These are phyloP conservation scores for Quillaja saponaria DNA, from an alignment of 306 rosid species.

Conservation along the genomic window DNA sequence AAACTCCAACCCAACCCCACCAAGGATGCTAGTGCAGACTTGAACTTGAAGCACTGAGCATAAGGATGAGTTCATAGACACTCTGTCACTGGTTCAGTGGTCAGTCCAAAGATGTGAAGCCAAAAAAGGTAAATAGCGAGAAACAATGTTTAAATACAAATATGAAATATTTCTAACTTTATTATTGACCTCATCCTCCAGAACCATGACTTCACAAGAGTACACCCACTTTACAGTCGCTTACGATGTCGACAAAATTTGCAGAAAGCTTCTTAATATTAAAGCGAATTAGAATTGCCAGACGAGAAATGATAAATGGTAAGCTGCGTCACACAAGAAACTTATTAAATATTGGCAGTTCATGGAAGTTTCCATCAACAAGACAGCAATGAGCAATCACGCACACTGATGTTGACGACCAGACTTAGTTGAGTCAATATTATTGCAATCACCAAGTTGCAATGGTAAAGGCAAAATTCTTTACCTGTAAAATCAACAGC, in stretches of 20 bases:
- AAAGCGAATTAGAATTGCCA: constrained; percentile 21
- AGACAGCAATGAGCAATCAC: too few species aligned
- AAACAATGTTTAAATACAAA: not conserved
- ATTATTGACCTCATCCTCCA: constrained; percentile 5
- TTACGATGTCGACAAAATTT: constrained; percentile 14
- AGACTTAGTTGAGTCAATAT: too few species aligned
- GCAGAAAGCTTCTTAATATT: not conserved
- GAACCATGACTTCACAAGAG: constrained; percentile 19
- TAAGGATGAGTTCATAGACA: constrained; percentile 19
- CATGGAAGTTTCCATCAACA: too few species aligned
- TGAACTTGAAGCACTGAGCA: constrained; percentile 24
- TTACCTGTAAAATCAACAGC: constrained; percentile 95
- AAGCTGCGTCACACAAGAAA: not conserved
- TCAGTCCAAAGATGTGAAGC: constrained; percentile 4
- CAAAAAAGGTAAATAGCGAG: constrained; percentile 15
- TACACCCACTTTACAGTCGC: not conserved
- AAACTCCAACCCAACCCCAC: constrained; percentile 19
- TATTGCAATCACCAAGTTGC: too few species aligned
- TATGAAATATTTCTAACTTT: constrained; percentile 3
- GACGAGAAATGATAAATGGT: not conserved
- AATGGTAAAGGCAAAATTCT: not conserved
- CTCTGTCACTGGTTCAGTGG: constrained; percentile 13
- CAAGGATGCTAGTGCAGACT: constrained; percentile 26
- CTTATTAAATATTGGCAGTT: too few species aligned
- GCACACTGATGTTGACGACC: too few species aligned